These are phyloP conservation scores for Hemisphaericaspora subhashii DNA, from an alignment of 1,139 yeast species.

Conservation along the genomic window DNA sequence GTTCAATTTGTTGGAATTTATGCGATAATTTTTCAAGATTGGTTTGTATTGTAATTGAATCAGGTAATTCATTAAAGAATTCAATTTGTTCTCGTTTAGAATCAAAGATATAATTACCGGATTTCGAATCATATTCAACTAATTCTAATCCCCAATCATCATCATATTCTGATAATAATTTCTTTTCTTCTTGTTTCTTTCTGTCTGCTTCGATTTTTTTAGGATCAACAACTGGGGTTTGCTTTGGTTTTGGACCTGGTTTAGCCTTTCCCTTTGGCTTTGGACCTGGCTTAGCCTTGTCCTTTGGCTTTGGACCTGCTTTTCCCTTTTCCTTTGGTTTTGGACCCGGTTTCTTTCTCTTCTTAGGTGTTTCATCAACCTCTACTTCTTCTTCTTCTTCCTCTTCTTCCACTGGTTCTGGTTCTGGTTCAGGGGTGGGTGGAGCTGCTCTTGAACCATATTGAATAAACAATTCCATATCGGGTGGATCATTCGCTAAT, in stretches of 20 bases:
- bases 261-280: constrained; percentile 5
- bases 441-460: constrained; percentile 46
- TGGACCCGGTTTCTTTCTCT: constrained; percentile 7
- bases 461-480: constrained; percentile 40
- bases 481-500: constrained; percentile 45
- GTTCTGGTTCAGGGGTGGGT: constrained; percentile 20
- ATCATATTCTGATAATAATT: constrained; percentile 27
- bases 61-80: constrained; percentile 28
- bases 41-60: constrained; percentile 21
- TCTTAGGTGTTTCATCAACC: no score
- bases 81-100: constrained; percentile 29
- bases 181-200: constrained; percentile 23
- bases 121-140: constrained; percentile 20
- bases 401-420: constrained; percentile 22
- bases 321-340: constrained; percentile 15
- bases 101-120: constrained; percentile 40
- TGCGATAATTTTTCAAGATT: constrained; percentile 17
- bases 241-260: constrained; percentile 5
- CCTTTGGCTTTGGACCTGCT: constrained; percentile 11
- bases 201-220: constrained; percentile 15
- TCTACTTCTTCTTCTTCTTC: constrained; percentile 17
- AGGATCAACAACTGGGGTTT: constrained; percentile 2
- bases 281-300: constrained; percentile 11
- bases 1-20: constrained; percentile 23
- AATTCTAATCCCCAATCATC: constrained; percentile 47